These are phyloP conservation scores for Trypanosoma boissoni DNA, from an alignment of 208 protist species.

Conservation along the genomic window DNA sequence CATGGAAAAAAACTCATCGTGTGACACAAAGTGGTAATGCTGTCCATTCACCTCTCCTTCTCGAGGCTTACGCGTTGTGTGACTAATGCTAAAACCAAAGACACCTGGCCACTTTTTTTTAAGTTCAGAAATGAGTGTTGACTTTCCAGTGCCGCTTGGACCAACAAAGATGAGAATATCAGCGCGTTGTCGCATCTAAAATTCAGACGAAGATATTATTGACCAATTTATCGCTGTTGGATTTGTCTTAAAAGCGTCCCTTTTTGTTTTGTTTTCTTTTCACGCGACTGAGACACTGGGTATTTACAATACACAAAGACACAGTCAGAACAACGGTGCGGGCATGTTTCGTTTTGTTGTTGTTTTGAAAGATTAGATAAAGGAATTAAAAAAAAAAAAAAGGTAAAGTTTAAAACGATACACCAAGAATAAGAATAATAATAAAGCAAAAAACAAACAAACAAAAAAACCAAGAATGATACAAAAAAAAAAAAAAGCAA, in stretches of 20 bases:
- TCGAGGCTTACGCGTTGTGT: constrained; percentile 83
- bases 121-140: constrained; percentile 75
- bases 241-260: constrained; percentile 18
- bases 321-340: too few species aligned
- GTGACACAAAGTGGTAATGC: constrained; percentile 82
- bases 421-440: too few species aligned
- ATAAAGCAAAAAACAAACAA: too few species aligned
- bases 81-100: constrained; percentile 87
- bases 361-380: constrained; percentile 9
- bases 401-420: too few species aligned
- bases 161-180: constrained; percentile 84
- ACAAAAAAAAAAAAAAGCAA: too few species aligned
- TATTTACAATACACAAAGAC: constrained; percentile 15
- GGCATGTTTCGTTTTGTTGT: constrained; percentile 7
- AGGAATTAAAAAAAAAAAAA: too few species aligned
- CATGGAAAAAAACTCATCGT: constrained; percentile 47
- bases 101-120: constrained; percentile 39
- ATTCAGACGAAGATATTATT: too few species aligned
- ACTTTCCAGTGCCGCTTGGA: constrained; percentile 86
- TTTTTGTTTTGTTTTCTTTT: constrained; percentile 12
- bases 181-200: constrained; percentile 13
- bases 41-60: constrained; percentile 75
- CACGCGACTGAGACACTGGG: constrained; percentile 10
- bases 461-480: too few species aligned
- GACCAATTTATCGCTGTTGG: constrained; percentile 12